Base-by-base conservation (phyloP, 2,329 filamentous ascomycete species). In the Colletotrichum sp. region DNA sequence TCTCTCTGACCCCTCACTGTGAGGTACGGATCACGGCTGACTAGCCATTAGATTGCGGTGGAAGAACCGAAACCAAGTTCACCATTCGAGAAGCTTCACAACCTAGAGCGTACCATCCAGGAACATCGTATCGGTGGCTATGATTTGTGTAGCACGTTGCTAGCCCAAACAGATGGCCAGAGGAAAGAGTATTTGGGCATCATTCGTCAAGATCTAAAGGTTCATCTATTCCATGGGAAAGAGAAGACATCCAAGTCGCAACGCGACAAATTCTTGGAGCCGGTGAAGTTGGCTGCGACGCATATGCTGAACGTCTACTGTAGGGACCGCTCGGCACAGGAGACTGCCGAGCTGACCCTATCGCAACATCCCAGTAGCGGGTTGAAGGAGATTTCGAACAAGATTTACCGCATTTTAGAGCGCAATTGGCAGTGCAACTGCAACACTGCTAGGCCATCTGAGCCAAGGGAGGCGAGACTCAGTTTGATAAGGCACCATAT, bases 1-100 rank as follows among this genome's bases (percentile, higher is more conserved):
- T 8, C 13, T 5, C 55, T 24, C 3, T 9, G 7, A 15, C 13
- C 7, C 15, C 1, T 30, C 26, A 30, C 0, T 30, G 3, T 24
- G 24, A 0, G 21, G 4, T 59, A 59, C 1, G 1, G 18, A 13
- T 21, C 24, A 30, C 0, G 0, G 6, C n/a, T 26, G 15, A 26
- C 24, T 30, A 6, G 2, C 2, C n/a, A 15, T 55, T 1, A 57
- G 52, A 21, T 60, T 60, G 16, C 2, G 1, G 0, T 12, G 15
- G 21, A 13, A 16, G 26, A 26, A 2, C 26, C 13, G 26, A 6
- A 18, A 32, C 1, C 3, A 16, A n/a, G 7, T 5, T 0, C 1
- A 6, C 57, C 2, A 4, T 60, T 28, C 8, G 26, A 60, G 0
- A 60, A 26, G 52, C 57, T 60, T 13, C 3, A 32, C 3, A 26